These are phyloP conservation scores for Thalassia testudinum DNA, from an alignment of 116 monocot genomes.

Conservation along the genomic window DNA sequence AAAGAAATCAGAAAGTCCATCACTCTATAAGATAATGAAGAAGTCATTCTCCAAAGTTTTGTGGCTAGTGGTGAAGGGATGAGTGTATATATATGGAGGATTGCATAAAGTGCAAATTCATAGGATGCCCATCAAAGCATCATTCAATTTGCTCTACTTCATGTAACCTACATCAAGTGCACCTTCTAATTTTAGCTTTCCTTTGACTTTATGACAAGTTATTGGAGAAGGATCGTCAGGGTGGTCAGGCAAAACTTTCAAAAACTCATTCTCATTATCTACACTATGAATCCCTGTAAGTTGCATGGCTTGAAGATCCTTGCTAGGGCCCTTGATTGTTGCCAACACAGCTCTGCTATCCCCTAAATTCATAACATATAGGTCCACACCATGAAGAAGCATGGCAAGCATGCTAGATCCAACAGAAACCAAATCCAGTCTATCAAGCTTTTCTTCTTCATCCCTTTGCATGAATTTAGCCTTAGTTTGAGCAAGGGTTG, in stretches of 20 bases:
- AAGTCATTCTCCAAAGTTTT: constrained; percentile 44
- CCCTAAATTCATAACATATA: constrained; percentile 63
- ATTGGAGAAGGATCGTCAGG: constrained; percentile 50
- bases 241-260: constrained; percentile 46
- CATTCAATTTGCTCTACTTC: constrained; percentile 68
- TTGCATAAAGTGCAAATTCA: constrained; percentile 43
- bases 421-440: constrained; percentile 72
- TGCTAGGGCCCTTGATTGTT: constrained; percentile 7
- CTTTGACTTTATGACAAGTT: constrained; percentile 47
- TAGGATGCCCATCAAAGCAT: constrained; percentile 82
- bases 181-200: constrained; percentile 64
- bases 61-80: constrained; percentile 57
- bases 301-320: constrained; percentile 32
- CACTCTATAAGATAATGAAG: constrained; percentile 68
- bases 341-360: constrained; percentile 83
- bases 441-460: constrained; percentile 63
- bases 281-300: constrained; percentile 57
- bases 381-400: constrained; percentile 57
- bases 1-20: constrained; percentile 81
- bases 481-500: constrained; percentile 59
- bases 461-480: constrained; percentile 55
- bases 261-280: constrained; percentile 38
- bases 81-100: constrained; percentile 56
- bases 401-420: constrained; percentile 59
- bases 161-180: constrained; percentile 87